Evolutionary conservation across 306 rosid genomes (phyloP).

Genomic region (Luffa aegyptiaca): DNA sequence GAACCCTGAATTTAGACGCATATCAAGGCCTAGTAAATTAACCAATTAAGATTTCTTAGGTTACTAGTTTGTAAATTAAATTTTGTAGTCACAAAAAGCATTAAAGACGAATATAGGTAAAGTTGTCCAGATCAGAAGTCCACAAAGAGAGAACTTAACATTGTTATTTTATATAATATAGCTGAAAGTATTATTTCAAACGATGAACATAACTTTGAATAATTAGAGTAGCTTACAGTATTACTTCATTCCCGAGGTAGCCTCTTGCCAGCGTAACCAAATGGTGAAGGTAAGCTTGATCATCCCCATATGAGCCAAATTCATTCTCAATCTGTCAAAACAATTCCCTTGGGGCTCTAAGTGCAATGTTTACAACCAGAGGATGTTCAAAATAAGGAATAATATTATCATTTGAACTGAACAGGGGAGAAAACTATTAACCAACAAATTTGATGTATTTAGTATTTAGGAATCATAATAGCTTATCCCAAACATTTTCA

Average conservation of each 20-base stretch:
- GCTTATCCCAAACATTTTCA: too few species aligned
- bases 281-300: constrained; percentile 72
- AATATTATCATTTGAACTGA: too few species aligned
- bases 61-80: background rate
- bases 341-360: constrained; percentile 11
- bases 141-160: too few species aligned
- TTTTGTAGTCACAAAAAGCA: background rate
- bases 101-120: background rate
- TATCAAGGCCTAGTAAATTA: background rate
- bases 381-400: too few species aligned
- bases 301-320: constrained; percentile 80
- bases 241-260: constrained; percentile 66
- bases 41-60: background rate
- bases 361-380: too few species aligned
- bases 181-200: too few species aligned
- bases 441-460: too few species aligned
- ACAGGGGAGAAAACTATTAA: too few species aligned
- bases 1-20: background rate
- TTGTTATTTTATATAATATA: too few species aligned
- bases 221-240: constrained; percentile 16
- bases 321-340: constrained; percentile 85
- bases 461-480: too few species aligned
- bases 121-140: background rate
- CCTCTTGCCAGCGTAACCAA: constrained; percentile 54
- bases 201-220: too few species aligned